Evolutionary conservation across 257 asterid genomes (phyloP).

Genomic region (Phtheirospermum japonicum): DNA sequence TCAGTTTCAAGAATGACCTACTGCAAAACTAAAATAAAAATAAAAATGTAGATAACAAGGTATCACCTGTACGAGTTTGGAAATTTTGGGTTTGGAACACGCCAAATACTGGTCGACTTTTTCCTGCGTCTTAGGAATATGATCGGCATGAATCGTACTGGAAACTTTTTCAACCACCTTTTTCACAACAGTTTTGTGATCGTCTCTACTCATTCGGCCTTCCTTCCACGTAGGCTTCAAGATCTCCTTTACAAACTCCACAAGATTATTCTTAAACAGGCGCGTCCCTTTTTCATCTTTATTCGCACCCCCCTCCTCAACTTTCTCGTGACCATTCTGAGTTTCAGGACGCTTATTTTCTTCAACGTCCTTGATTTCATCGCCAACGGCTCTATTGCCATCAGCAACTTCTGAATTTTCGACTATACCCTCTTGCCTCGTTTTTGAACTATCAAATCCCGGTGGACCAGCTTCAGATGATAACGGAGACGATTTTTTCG

Average conservation of each 20-base stretch:
- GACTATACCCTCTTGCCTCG: constrained; percentile 31
- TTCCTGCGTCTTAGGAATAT: constrained; percentile 78
- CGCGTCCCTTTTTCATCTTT: constrained; percentile 85
- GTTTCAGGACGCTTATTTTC: constrained; percentile 41
- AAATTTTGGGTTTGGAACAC: constrained; percentile 65
- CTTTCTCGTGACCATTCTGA: constrained; percentile 44
- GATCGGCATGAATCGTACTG: constrained; percentile 58
- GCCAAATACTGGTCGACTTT: constrained; percentile 74
- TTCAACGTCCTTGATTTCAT: constrained; percentile 36
- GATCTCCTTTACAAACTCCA: constrained; percentile 86
- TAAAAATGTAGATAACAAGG: constrained; percentile 3
- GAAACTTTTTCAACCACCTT: constrained; percentile 95
- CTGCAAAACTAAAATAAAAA: background rate
- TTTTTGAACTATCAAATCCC: constrained; percentile 25
- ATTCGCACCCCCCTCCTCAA: constrained; percentile 44
- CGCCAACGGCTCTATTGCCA: constrained; percentile 28
- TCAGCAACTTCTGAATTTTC: constrained; percentile 34
- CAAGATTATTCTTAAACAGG: constrained; percentile 66
- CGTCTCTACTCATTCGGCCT: constrained; percentile 94
- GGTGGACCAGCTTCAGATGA: constrained; percentile 24
- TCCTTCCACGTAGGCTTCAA: constrained; percentile 92
- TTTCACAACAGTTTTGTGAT: constrained; percentile 83
- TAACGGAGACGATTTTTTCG: constrained; percentile 34
- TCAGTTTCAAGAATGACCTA: constrained; percentile 2
- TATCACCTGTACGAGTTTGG: constrained; percentile 87